Conservation (phyloP, 2,329 filamentous ascomycete genomes). For the Colletotrichum cordylinicola region DNA sequence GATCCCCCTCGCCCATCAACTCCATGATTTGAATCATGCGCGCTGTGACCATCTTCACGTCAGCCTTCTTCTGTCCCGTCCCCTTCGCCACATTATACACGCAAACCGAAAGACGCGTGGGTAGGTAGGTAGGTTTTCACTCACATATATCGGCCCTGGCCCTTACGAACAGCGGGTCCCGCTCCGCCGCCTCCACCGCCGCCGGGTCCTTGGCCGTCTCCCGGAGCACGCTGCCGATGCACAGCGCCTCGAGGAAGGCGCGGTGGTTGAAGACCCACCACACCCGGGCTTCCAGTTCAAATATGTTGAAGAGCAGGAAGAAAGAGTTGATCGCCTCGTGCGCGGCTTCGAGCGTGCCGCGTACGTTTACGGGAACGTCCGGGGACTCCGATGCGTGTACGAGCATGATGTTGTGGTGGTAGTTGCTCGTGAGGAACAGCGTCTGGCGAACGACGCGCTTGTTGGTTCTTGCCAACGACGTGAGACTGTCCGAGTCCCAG, state of each 20-base stretch:
- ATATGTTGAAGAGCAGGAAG: slow-evolving; percentile 73
- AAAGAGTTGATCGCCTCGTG: slow-evolving; percentile 78
- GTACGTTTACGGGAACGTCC: slow-evolving; percentile 68
- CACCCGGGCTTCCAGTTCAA: slow-evolving; percentile 75
- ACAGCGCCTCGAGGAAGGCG: slow-evolving; percentile 78
- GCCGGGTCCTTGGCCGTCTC: slow-evolving; percentile 54
- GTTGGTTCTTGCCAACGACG: slow-evolving; percentile 61
- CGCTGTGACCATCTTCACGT: slow-evolving; percentile 37
- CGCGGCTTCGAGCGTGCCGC: slow-evolving; percentile 75
- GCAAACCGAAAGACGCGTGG: not conserved
- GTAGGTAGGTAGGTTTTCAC: slow-evolving; percentile 30
- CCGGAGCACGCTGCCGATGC: slow-evolving; percentile 66
- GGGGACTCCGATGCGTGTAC: slow-evolving; percentile 74
- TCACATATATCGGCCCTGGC: slow-evolving; percentile 66
- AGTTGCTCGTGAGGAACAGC: slow-evolving; percentile 81
- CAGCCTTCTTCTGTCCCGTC: not conserved
- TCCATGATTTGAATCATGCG: slow-evolving; percentile 71
- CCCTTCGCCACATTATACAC: not conserved
- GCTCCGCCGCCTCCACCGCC: slow-evolving; percentile 49
- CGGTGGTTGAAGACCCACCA: slow-evolving; percentile 89
- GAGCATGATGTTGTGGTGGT: slow-evolving; percentile 83
- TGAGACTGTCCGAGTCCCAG: slow-evolving; percentile 67
- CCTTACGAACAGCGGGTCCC: slow-evolving; percentile 65
- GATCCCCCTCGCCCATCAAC: slow-evolving; percentile 58
- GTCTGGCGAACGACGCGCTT: slow-evolving; percentile 76